Conservation (phyloP, 768 basidiomycete genomes). For the Russula dissimulans region DNA sequence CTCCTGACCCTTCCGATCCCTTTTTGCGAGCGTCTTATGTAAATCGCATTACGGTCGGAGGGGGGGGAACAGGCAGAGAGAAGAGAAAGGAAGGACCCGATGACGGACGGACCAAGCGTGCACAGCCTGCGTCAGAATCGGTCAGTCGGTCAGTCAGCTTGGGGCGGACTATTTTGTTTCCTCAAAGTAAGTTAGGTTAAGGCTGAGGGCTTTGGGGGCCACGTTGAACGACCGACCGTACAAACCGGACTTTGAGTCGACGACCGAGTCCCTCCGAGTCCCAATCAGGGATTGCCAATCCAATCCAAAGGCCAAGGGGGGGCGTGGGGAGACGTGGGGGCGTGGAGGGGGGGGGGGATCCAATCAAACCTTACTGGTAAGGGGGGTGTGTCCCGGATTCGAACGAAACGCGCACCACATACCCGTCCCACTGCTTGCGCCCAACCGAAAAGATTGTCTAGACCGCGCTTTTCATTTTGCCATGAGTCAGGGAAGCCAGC, state of each 20-base stretch:
- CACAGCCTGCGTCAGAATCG: too few relatives aligned
- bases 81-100: neutral
- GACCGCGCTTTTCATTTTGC: neutral
- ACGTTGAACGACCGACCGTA: neutral
- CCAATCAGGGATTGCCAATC: too few relatives aligned
- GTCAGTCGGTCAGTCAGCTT: neutral
- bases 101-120: too few relatives aligned
- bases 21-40: neutral
- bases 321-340: too few relatives aligned
- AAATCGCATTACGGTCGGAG: neutral
- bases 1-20: too few relatives aligned
- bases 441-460: neutral
- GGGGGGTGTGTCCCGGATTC: neutral
- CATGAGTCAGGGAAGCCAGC: constrained; percentile 12
- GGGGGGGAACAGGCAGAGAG: neutral
- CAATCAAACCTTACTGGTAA: constrained; percentile 11
- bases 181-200: too few relatives aligned
- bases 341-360: too few relatives aligned
- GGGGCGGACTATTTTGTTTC: too few relatives aligned
- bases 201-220: too few relatives aligned
- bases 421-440: neutral
- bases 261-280: too few relatives aligned
- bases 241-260: neutral
- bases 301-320: neutral
- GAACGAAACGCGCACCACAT: neutral